Conservation (phyloP, 2,329 filamentous ascomycete species). For the Penicillium sp. region DNA sequence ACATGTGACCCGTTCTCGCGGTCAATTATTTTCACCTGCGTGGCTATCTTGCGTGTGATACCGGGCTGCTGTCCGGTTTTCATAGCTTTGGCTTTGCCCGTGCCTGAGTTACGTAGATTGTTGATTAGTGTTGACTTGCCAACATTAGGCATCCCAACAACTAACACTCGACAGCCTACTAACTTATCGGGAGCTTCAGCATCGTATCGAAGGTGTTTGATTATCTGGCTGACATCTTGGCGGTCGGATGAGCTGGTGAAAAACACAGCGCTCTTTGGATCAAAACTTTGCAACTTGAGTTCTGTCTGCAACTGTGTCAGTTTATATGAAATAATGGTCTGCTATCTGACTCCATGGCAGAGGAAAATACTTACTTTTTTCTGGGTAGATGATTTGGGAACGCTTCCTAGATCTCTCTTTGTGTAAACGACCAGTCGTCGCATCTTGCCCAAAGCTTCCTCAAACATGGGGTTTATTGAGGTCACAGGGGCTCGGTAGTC, state of each 20-base stretch:
- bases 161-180: constrained; percentile 78
- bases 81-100: constrained; percentile 67
- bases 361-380: constrained; percentile 34
- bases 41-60: constrained; percentile 80
- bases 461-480: constrained; percentile 85
- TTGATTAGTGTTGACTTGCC: constrained; percentile 97
- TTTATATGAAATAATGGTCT: not conserved
- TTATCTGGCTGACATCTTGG: constrained; percentile 31
- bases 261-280: constrained; percentile 35
- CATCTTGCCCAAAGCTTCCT: constrained; percentile 69
- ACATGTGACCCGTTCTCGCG: constrained; percentile 59
- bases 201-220: constrained; percentile 33
- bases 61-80: constrained; percentile 83
- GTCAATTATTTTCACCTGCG: constrained; percentile 75
- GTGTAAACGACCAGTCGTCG: constrained; percentile 86
- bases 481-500: constrained; percentile 89
- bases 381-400: constrained; percentile 40
- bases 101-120: constrained; percentile 68
- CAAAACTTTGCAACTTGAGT: constrained; percentile 34
- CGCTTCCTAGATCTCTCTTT: constrained; percentile 71
- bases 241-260: constrained; percentile 35
- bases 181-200: constrained; percentile 48
- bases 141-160: constrained; percentile 97
- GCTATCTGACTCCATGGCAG: not conserved
- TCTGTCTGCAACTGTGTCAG: constrained; percentile 27